Evolutionary conservation across 73 alveolate species (phyloP).

Genomic region (Breviolum minutum): DNA sequence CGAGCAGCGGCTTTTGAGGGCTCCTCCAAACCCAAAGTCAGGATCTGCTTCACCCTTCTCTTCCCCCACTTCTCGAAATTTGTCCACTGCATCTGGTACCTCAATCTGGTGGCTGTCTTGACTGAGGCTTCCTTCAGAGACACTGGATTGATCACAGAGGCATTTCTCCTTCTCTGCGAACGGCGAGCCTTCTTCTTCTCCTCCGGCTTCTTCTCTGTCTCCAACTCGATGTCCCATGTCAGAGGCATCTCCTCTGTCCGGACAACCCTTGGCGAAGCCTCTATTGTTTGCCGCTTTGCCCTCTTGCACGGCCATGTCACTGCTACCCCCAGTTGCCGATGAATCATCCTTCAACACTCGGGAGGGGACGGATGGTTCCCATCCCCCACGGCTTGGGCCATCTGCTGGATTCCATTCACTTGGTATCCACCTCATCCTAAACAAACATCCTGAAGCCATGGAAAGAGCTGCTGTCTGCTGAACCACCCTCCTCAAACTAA

Average conservation of each 20-base stretch:
- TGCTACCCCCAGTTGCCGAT: background rate
- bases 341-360: too few relatives aligned
- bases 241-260: too few relatives aligned
- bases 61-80: background rate
- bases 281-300: too few relatives aligned
- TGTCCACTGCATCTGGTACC: too few relatives aligned
- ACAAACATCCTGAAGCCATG: background rate
- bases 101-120: too few relatives aligned
- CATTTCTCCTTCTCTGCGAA: background rate
- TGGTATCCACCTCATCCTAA: constrained; percentile 11
- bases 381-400: background rate
- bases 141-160: too few relatives aligned
- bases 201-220: background rate
- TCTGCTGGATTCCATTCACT: constrained; percentile 14
- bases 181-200: background rate
- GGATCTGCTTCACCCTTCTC: too few relatives aligned
- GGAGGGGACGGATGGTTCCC: too few relatives aligned
- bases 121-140: background rate
- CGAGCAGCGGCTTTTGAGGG: background rate
- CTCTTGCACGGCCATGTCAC: background rate
- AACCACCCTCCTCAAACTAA: background rate
- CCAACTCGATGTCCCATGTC: background rate
- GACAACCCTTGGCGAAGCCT: too few relatives aligned
- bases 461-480: background rate
- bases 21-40: too few relatives aligned